Conservation (phyloP, 2,329 filamentous ascomycete genomes). For the Hypoxylon sp. region DNA sequence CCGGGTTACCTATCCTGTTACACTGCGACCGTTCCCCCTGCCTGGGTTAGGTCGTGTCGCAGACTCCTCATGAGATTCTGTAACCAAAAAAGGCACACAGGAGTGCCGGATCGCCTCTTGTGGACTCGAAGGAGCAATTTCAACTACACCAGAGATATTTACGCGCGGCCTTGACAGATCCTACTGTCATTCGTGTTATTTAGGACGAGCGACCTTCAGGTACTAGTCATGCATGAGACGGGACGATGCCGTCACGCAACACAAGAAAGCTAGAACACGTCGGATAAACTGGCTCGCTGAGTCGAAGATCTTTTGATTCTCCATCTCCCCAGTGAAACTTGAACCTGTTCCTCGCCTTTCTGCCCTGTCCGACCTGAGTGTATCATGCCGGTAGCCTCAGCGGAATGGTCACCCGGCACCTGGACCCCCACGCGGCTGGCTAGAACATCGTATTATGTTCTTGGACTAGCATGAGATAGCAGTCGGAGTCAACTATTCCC, state of each 20-base stretch:
- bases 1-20: conserved; percentile 2
- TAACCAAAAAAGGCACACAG: background rate
- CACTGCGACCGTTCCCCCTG: background rate
- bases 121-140: background rate
- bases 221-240: conserved; percentile 3
- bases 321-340: conserved; percentile 21
- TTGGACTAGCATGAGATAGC: background rate
- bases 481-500: background rate
- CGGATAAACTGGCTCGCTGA: background rate
- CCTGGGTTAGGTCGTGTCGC: background rate
- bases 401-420: conserved; percentile 2
- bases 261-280: conserved; percentile 9
- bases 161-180: background rate
- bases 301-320: background rate
- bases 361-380: conserved; percentile 4
- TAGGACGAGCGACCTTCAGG: background rate
- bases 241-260: conserved; percentile 13
- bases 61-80: background rate
- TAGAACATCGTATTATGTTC: conserved; percentile 1
- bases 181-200: background rate
- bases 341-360: conserved; percentile 28
- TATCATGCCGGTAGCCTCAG: conserved; percentile 13
- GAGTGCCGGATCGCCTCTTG: background rate
- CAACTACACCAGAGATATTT: background rate
- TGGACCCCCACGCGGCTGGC: conserved; percentile 2